Base-by-base conservation (phyloP, 345 rosid species). In the Murraya paniculata region DNA sequence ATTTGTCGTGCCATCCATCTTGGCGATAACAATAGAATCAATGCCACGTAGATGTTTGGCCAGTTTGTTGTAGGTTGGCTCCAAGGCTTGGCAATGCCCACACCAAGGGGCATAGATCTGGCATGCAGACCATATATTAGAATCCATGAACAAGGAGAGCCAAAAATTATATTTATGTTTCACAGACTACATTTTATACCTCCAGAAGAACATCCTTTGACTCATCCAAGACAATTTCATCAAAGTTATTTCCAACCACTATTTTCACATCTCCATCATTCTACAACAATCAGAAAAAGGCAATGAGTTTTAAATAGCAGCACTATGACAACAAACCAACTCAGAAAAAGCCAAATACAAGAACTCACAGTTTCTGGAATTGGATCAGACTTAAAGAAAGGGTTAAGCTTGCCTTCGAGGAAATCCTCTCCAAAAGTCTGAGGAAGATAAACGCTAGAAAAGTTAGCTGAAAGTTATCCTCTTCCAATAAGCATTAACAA, bases 31-130 rank as follows among this genome's bases (percentile, higher is more conserved):
- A 62, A 97, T 74, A 61, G 98, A 94, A 61, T 97, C 94, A 75
- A 97, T 90, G 75, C 80, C 90, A 8, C 78, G 84, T 62, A 97
- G 86, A 88, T 94, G 98, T 85, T 90, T 91, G 55, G 93, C 99
- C 83, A 96, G 98, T 80, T 96, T 96, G 92, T 90, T 86, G 69
- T 94, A 96, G 64, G 91, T 91, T 67, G 98, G 98, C 84, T 96
- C 99, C 39, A 96, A 85, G 41, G 98, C 78, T 88, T 96, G 98
- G 85, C 99, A 96, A 86, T 96, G 99, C 72, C 99, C 99, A 78
- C 99, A 96, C 99, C 99, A 94, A 65, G 99, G 98, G 73, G 99
- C 98, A 81, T 96, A 90, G 65, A 96, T 90, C 99, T 96, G 85
- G 77, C 31, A 81, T 66, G 68, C 24, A 62, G 74, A 58, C 71